Percentiles rank a stretch among this genome's conserved stretches.
Evolutionary conservation across 2,329 filamentous ascomycete genomes (phyloP).

Genomic region (Neofusicoccum ribis): DNA sequence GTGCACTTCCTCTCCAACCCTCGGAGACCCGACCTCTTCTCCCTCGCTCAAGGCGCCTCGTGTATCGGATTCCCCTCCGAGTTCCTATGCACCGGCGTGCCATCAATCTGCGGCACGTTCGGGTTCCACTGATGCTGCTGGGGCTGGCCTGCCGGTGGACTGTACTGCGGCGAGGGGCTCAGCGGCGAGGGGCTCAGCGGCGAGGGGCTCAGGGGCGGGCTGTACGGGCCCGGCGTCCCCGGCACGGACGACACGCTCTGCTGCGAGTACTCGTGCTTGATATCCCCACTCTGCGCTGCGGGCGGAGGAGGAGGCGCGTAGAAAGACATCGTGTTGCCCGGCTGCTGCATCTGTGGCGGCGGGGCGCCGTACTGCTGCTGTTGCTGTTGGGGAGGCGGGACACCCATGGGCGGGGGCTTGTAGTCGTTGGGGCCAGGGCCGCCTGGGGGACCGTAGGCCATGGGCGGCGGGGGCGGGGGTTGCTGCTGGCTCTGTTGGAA

Average conservation of each 20-base stretch:
- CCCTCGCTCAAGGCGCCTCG: not conserved
- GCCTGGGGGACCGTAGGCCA: not conserved
- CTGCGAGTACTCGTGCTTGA: conserved; percentile 4
- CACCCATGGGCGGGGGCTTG: conserved; percentile 20
- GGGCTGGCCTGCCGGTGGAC: not conserved
- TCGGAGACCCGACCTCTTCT: not conserved
- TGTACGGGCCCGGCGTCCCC: not conserved
- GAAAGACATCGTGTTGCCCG: not conserved
- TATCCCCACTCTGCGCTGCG: not conserved
- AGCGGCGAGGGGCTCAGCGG: conserved; percentile 6
- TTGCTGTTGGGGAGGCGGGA: not conserved
- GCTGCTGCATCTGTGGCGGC: conserved; percentile 4
- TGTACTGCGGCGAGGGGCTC: conserved; percentile 2
- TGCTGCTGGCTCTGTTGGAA: not conserved
- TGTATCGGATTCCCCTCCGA: not conserved
- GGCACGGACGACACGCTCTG: not conserved
- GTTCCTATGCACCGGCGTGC: conserved; percentile 13
- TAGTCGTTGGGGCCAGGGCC: conserved; percentile 23
- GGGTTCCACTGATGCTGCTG: not conserved
- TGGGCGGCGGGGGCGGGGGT: not conserved
- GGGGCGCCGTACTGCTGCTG: not conserved
- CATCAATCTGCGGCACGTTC: conserved; percentile 9
- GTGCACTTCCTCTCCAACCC: not conserved
- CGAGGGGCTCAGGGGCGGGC: not conserved
- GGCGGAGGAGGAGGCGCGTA: not conserved